Evolutionary conservation across 768 basidiomycete genomes (phyloP).

Genomic region (Phaeotremella fagi): DNA sequence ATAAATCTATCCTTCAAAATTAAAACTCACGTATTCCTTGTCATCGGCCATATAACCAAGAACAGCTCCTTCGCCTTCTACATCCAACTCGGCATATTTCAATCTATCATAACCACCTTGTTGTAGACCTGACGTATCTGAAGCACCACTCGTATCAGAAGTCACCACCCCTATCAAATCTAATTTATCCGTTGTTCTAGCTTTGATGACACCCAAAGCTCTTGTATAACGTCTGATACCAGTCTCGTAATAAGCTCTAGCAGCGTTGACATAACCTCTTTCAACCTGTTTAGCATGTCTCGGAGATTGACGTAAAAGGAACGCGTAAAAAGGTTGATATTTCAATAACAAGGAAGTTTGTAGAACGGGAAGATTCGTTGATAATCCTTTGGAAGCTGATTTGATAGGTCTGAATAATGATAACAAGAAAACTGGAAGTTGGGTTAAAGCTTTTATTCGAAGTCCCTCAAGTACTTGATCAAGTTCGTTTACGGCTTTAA

Average conservation of each 20-base stretch:
- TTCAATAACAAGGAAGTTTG: constrained; percentile 83
- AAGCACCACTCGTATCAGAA: constrained; percentile 50
- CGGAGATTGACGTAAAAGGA: constrained; percentile 76
- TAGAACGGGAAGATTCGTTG: constrained; percentile 87
- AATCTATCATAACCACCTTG: constrained; percentile 54
- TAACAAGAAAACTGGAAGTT: constrained; percentile 80
- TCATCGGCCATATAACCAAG: constrained; percentile 86
- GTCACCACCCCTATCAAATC: constrained; percentile 58
- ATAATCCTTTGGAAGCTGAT: constrained; percentile 55
- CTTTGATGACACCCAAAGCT: constrained; percentile 70
- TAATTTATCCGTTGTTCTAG: constrained; percentile 59
- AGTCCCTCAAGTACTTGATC: constrained; percentile 79
- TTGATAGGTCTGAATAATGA: constrained; percentile 77
- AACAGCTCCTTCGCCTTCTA: constrained; percentile 58
- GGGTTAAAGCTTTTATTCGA: constrained; percentile 81
- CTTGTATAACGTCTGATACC: constrained; percentile 85
- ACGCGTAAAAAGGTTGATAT: constrained; percentile 73
- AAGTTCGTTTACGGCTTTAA: constrained; percentile 80
- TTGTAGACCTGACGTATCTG: constrained; percentile 7
- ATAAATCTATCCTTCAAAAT: background rate
- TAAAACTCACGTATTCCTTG: constrained; percentile 66
- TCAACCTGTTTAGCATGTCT: constrained; percentile 81
- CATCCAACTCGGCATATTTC: constrained; percentile 66
- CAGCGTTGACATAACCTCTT: constrained; percentile 73
- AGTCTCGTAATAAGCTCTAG: constrained; percentile 91